phyloP scores from a whole-genome alignment of 192 early-diverging fungal species.

The Linnemannia zychae region DNA sequence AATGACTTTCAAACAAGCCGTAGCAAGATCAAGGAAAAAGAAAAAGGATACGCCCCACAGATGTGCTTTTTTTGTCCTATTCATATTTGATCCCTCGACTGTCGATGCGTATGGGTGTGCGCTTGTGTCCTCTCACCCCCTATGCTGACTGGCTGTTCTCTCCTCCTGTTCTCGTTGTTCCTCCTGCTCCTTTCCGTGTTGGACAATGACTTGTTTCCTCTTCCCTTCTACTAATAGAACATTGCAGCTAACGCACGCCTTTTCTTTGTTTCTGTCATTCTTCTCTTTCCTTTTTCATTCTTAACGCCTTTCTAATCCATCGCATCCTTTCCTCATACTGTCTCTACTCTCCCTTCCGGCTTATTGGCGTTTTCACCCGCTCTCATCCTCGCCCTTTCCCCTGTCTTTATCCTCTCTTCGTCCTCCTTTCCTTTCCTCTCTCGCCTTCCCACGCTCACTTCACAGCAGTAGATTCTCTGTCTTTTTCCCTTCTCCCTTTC shows the following conservation, averaged over 20 bases:
- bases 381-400: neutral
- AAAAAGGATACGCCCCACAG: neutral
- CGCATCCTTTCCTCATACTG: neutral
- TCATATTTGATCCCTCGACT: neutral
- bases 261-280: too few relatives aligned
- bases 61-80: neutral
- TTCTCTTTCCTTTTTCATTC: neutral
- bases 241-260: neutral
- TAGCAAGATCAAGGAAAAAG: neutral
- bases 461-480: neutral
- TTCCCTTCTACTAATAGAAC: neutral
- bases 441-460: neutral
- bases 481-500: neutral
- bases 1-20: neutral
- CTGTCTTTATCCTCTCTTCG: neutral
- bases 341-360: too few relatives aligned
- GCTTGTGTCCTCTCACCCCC: constrained; percentile 8
- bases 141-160: neutral
- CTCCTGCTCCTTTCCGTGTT: neutral
- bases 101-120: neutral
- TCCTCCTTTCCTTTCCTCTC: neutral
- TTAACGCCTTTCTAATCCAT: neutral
- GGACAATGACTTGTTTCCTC: neutral
- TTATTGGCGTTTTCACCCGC: too few relatives aligned
- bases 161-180: neutral